Percentiles rank a stretch among this genome's conserved stretches.
Evolutionary conservation across 371 early-diverging fungal species (phyloP).

Genomic region (Gilbertella persicaria): DNA sequence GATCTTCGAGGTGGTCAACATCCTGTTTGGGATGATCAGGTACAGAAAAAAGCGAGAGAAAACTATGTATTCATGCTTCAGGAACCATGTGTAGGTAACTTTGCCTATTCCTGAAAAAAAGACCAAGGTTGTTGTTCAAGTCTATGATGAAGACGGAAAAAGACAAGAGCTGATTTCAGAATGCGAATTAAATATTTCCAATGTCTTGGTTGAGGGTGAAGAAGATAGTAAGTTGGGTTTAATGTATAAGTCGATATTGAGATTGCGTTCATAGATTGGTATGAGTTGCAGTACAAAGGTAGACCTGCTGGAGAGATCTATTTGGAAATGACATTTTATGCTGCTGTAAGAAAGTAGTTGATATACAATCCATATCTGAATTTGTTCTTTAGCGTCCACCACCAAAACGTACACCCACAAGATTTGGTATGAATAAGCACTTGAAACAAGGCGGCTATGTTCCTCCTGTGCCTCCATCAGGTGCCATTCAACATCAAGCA

Average conservation of each 20-base stretch:
- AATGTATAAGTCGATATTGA: not conserved
- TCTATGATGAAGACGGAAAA: constrained; percentile 49
- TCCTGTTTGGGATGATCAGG: constrained; percentile 58
- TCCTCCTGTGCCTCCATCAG: constrained; percentile 21
- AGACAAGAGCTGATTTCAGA: constrained; percentile 68
- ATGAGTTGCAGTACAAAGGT: constrained; percentile 52
- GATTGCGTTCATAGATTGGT: constrained; percentile 48
- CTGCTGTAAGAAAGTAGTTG: constrained; percentile 44
- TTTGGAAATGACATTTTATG: constrained; percentile 61
- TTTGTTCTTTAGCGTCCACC: constrained; percentile 38
- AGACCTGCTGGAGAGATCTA: constrained; percentile 57
- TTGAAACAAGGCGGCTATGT: constrained; percentile 21
- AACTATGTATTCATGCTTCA: not conserved
- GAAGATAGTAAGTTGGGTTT: constrained; percentile 55
- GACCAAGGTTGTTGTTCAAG: constrained; percentile 39
- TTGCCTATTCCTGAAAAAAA: constrained; percentile 46
- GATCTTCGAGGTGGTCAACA: constrained; percentile 52
- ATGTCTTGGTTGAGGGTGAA: constrained; percentile 65
- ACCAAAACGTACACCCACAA: constrained; percentile 45
- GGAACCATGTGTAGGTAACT: constrained; percentile 31
- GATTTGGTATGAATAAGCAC: constrained; percentile 23
- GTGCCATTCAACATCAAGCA: not conserved
- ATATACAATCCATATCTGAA: not conserved
- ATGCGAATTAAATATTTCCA: constrained; percentile 61
- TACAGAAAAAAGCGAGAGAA: constrained; percentile 13